Evolutionary conservation across 495 filamentous ascomycete genomes (phyloP), one percentile per base, ranked within the genome.

Genomic region (Lophium mytilinum): DNA sequence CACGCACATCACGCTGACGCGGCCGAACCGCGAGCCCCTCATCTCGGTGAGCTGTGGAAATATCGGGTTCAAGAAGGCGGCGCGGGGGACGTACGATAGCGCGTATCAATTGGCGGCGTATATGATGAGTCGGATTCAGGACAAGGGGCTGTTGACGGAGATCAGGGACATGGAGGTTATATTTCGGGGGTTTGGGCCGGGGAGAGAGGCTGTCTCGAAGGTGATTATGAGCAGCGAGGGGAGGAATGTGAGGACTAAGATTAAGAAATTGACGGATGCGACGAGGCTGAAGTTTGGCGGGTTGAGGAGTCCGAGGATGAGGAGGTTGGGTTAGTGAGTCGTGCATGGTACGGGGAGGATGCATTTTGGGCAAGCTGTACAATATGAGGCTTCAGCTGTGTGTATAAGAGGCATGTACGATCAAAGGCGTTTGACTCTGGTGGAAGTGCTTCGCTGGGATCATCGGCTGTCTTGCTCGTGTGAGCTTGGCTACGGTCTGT

Each of bases 271-370:
- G 37, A 79, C 84, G 19, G 93, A 98, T 76, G 72, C 79, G 36
- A 95, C 90, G 46, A 84, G 87, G 66, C 68, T 97, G 67, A 98
- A 97, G 74, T 95, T 96, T 75, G 93, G 94, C 73, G 94, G 93
- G 66, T 90, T 89, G 57, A 87, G 91, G 71, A 89, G 88, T 75
- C 77, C 75, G 67, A 87, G 81, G 65, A 81, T 81, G 39, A 90
- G 90, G 68, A 83, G 93, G 76, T 73, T 96, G 75, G 63, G 63
- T 76, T 90, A 76, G 68, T 52, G 35, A 19, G 39, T 35, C 11
- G 42, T 33, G 40, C 39, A 15, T 12, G 39, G 17, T 12, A 8
- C 4, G 21, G 36, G 46, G 34, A 41, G 9, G 19, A 42, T 14
- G 17, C 17, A 18, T 14, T 14, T 42, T 14, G 40, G 40, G 17